phyloP scores from a whole-genome alignment of 306 rosid species.

The Casuarina cunninghamiana region DNA sequence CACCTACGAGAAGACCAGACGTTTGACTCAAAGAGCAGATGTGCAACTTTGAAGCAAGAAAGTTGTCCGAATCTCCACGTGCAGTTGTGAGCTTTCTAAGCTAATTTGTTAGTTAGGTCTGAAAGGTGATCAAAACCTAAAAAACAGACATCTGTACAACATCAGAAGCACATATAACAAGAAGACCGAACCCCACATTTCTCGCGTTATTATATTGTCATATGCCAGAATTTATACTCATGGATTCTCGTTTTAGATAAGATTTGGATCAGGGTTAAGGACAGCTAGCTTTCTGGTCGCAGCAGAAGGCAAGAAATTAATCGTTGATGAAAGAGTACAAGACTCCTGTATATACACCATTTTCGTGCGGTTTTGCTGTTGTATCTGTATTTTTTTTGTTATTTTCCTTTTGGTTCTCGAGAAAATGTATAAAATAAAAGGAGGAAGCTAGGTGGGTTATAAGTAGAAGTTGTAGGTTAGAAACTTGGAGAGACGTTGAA shows the following conservation, averaged over 20 bases:
- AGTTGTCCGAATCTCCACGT: conserved; percentile 41
- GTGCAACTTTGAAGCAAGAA: background rate
- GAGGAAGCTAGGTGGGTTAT: conserved; percentile 70
- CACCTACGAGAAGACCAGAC: background rate
- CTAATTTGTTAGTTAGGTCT: conserved; percentile 55
- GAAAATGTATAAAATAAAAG: background rate
- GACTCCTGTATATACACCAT: background rate
- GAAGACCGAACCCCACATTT: conserved; percentile 34
- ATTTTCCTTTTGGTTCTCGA: background rate
- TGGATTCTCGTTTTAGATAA: background rate
- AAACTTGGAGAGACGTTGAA: conserved; percentile 91
- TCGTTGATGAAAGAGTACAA: background rate
- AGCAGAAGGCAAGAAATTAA: conserved; percentile 1
- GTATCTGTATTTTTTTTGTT: too few relatives aligned
- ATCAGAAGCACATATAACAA: conserved; percentile 34
- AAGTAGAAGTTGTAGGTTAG: conserved; percentile 99
- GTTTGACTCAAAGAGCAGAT: conserved; percentile 32
- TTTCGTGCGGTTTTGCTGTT: background rate
- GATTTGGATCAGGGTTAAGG: conserved; percentile 14
- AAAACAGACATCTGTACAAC: conserved; percentile 19
- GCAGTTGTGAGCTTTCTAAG: conserved; percentile 42
- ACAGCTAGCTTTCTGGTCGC: background rate
- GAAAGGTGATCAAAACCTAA: conserved; percentile 52
- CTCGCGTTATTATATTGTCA: background rate
- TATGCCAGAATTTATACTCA: background rate